Evolutionary conservation across 306 rosid genomes (phyloP).

Genomic region (Begonia masoniana): DNA sequence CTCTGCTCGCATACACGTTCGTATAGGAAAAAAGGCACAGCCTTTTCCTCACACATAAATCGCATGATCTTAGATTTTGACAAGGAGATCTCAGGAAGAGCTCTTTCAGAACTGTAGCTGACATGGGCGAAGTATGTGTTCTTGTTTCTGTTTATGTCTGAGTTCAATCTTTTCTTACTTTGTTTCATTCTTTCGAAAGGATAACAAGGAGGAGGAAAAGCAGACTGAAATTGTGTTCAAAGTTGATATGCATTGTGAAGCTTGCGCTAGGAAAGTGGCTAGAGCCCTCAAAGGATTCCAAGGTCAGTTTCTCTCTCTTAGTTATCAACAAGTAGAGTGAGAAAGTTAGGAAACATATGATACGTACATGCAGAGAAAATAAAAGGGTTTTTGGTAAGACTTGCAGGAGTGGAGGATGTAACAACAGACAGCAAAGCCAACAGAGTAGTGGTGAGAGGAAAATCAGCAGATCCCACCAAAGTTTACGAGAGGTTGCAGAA

Average conservation of each 20-base stretch:
- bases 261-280: not conserved
- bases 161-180: not conserved
- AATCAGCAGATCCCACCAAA: slow-evolving; percentile 79
- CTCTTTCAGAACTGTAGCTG: slow-evolving; percentile 4
- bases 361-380: too few relatives aligned
- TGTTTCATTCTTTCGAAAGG: too few relatives aligned
- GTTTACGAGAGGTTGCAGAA: slow-evolving; percentile 69
- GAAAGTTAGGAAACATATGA: too few relatives aligned
- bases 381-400: too few relatives aligned
- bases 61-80: too few relatives aligned
- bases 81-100: too few relatives aligned
- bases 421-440: slow-evolving; percentile 56
- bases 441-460: slow-evolving; percentile 80
- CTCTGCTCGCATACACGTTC: slow-evolving; percentile 1
- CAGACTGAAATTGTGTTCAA: slow-evolving; percentile 1
- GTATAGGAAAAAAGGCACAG: slow-evolving; percentile 5
- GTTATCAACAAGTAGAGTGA: too few relatives aligned
- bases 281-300: not conserved
- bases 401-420: slow-evolving; percentile 74
- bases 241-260: slow-evolving; percentile 1
- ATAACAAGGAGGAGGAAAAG: slow-evolving; percentile 11
- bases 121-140: slow-evolving; percentile 74
- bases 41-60: too few relatives aligned
- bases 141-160: slow-evolving; percentile 14
- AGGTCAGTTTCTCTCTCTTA: not conserved